Evolutionary conservation across 2,329 filamentous ascomycete genomes (phyloP), one percentile per base, ranked within the genome.

Genomic region (Microsporum ferrugineum): DNA sequence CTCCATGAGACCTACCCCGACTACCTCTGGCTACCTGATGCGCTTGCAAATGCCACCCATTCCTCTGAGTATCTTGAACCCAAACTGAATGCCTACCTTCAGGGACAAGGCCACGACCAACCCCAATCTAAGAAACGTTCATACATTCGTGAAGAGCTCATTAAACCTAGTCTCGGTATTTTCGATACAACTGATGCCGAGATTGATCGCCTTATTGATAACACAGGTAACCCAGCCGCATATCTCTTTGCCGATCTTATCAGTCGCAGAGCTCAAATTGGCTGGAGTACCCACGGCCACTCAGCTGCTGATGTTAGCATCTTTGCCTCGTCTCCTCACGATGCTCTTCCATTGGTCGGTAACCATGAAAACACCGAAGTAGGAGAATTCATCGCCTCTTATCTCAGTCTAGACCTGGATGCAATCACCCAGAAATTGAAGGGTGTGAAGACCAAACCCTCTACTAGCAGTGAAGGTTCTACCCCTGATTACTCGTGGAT

Each of bases 341-440:
- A 78, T 34, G 83, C 86, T 0, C 80, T 82, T 49, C 78, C 81
- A 12, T 79, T 96, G 5, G 77, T 83, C 2, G 92, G 92, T 5
- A 97, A 97, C 72, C 86, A 95, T 60, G 94, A 99, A 78, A 99
- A 99, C 71, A 97, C 87, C 0, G 91, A 97, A 31, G 82, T 99
- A 0, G 94, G 94, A 38, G 78, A 82, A 51, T 99, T 96, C 72
- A 75, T 99, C 62, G 79, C 84, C 5, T 77, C 84, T 6, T 99
- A 94, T 69, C 81, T 99, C 0, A 82, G 83, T 57, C 83, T 97
- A 0, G 86, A 96, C 70, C 83, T 96, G 1, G 82, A 89, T 1
- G 79, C 79, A 36, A 84, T 97, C 60, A 96, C 91, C 0, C 78
- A 84, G 69, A 86, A 94, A 73, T 76, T 99, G 76, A 84, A 67